Conservation (phyloP, 2,329 filamentous ascomycete species). For the Biscogniauxia mediterranea region DNA sequence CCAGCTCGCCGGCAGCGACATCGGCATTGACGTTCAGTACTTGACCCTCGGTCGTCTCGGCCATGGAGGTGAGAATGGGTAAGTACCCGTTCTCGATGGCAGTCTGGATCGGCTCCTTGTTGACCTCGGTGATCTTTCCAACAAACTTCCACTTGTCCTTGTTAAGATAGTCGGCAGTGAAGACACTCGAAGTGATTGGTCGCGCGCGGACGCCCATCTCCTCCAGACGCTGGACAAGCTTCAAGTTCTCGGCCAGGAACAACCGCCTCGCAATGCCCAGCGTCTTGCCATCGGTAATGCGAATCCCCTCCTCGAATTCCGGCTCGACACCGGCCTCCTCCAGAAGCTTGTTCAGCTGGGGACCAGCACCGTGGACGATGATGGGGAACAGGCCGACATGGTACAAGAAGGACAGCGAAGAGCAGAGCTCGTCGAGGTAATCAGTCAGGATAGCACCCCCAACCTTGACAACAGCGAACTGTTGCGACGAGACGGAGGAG, state of each 20-base stretch:
- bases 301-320: conserved; percentile 93
- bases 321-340: conserved; percentile 91
- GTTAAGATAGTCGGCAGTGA: conserved; percentile 91
- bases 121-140: conserved; percentile 90
- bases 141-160: conserved; percentile 96
- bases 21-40: conserved; percentile 98
- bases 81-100: conserved; percentile 89
- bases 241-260: conserved; percentile 93
- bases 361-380: conserved; percentile 91
- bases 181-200: conserved; percentile 85
- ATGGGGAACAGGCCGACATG: conserved; percentile 93
- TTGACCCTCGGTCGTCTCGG: conserved; percentile 86
- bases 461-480: conserved; percentile 98
- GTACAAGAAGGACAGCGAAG: conserved; percentile 86
- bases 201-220: conserved; percentile 84
- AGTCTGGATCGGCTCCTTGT: conserved; percentile 85
- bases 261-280: conserved; percentile 85
- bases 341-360: conserved; percentile 89
- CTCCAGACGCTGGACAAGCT: conserved; percentile 86
- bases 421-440: conserved; percentile 86
- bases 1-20: conserved; percentile 90
- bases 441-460: conserved; percentile 95
- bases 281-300: conserved; percentile 94
- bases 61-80: conserved; percentile 94
- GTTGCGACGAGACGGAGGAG: conserved; percentile 91